These are phyloP conservation scores for Apophysomyces ossiformis DNA, from an alignment of 371 early-diverging fungal genomes.

Conservation along the genomic window DNA sequence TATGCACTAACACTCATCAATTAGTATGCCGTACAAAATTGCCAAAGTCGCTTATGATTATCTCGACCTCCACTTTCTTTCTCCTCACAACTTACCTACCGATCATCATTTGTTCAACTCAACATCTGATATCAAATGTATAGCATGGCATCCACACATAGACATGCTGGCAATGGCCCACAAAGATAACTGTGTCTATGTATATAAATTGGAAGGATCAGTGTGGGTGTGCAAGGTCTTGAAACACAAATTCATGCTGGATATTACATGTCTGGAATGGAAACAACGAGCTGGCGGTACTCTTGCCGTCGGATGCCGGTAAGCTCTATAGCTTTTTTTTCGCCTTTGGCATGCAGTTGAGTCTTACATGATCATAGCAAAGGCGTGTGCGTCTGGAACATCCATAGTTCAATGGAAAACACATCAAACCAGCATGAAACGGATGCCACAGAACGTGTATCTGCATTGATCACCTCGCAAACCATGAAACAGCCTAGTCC, in stretches of 20 bases:
- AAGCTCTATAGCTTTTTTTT: conserved; percentile 3
- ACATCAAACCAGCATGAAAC: background rate
- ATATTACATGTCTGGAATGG: conserved; percentile 62
- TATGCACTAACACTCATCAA: background rate
- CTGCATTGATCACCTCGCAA: conserved; percentile 2
- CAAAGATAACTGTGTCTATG: conserved; percentile 47
- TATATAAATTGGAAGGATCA: conserved; percentile 47
- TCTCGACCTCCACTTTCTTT: background rate
- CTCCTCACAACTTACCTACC: conserved; percentile 2
- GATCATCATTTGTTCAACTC: background rate
- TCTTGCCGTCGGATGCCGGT: conserved; percentile 63
- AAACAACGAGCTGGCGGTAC: conserved; percentile 45
- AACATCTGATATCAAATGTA: background rate
- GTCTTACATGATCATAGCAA: background rate
- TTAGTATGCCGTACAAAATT: conserved; percentile 1
- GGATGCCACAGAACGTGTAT: background rate
- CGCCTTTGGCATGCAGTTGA: background rate
- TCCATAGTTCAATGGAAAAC: background rate
- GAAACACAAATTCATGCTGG: conserved; percentile 46
- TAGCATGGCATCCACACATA: conserved; percentile 65
- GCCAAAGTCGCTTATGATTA: background rate
- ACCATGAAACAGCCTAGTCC: background rate
- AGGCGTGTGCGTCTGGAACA: conserved; percentile 65
- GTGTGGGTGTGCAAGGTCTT: conserved; percentile 49
- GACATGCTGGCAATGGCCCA: conserved; percentile 57